Percentiles rank a stretch among this genome's conserved stretches.
Evolutionary conservation across 2,329 filamentous ascomycete species (phyloP).

Genomic region (Fusarium longipes): DNA sequence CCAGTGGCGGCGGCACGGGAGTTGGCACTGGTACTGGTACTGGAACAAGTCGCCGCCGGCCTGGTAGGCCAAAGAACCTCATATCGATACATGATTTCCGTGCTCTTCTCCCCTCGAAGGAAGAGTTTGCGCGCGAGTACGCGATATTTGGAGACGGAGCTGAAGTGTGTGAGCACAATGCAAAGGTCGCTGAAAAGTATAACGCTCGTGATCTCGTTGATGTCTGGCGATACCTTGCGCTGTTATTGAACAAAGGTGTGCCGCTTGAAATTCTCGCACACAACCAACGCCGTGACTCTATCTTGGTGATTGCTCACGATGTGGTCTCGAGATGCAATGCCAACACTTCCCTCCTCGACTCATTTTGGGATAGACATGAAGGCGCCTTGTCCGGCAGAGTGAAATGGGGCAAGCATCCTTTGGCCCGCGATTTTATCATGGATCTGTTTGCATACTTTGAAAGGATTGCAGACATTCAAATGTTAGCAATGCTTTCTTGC

Average conservation of each 20-base stretch:
- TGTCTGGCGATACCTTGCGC: conserved; percentile 83
- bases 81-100: conserved; percentile 79
- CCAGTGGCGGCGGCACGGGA: conserved; percentile 69
- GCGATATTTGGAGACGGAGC: conserved; percentile 83
- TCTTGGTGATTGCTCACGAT: conserved; percentile 76
- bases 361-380: conserved; percentile 17
- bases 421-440: conserved; percentile 70
- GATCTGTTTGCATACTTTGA: conserved; percentile 75
- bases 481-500: conserved; percentile 78
- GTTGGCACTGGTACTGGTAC: conserved; percentile 62
- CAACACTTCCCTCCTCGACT: conserved; percentile 24
- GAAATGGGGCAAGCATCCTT: conserved; percentile 74
- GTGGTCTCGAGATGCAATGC: conserved; percentile 57
- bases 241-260: conserved; percentile 82
- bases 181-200: conserved; percentile 76
- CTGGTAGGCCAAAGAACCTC: conserved; percentile 70
- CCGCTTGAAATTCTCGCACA: conserved; percentile 73
- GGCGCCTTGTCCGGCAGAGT: conserved; percentile 66
- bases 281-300: conserved; percentile 65
- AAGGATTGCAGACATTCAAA: conserved; percentile 71
- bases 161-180: conserved; percentile 88
- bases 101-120: conserved; percentile 80
- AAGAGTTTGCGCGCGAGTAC: conserved; percentile 81
- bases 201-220: conserved; percentile 78
- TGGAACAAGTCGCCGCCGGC: conserved; percentile 61